Evolutionary conservation across 352 stramenopile species (phyloP).

Genomic region (Peronospora tabacina): DNA sequence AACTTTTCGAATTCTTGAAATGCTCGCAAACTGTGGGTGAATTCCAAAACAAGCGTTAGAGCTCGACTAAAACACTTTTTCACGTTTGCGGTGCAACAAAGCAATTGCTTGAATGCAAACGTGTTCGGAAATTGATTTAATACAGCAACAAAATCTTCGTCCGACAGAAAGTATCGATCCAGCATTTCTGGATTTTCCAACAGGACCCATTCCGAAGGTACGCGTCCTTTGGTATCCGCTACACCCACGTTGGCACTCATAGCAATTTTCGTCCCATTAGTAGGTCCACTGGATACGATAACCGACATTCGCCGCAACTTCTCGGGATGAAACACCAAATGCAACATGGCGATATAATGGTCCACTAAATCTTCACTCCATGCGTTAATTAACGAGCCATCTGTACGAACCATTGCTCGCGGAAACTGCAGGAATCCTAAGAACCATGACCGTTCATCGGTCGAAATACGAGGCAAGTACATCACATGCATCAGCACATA

Average conservation of each 20-base stretch:
- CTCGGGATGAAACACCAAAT: conserved; percentile 81
- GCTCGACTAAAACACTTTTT: conserved; percentile 77
- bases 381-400: conserved; percentile 44
- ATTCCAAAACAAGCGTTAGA: conserved; percentile 64
- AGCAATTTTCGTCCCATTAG: conserved; percentile 19
- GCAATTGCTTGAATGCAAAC: conserved; percentile 75
- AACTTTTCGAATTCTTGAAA: conserved; percentile 84
- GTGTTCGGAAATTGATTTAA: conserved; percentile 82
- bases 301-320: conserved; percentile 66
- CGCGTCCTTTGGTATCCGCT: conserved; percentile 28
- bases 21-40: conserved; percentile 53
- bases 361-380: conserved; percentile 82
- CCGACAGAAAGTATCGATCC: conserved; percentile 71
- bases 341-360: conserved; percentile 80
- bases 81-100: conserved; percentile 54
- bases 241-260: conserved; percentile 25
- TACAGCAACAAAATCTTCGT: conserved; percentile 79
- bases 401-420: conserved; percentile 45
- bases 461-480: conserved; percentile 74
- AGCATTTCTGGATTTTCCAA: conserved; percentile 77
- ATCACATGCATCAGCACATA: conserved; percentile 82
- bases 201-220: conserved; percentile 74
- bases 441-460: conserved; percentile 72
- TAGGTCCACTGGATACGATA: conserved; percentile 56
- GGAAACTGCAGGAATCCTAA: conserved; percentile 79